These are phyloP conservation scores for Arthroderma uncinatum DNA, from an alignment of 2,329 filamentous ascomycete genomes.

Conservation along the genomic window DNA sequence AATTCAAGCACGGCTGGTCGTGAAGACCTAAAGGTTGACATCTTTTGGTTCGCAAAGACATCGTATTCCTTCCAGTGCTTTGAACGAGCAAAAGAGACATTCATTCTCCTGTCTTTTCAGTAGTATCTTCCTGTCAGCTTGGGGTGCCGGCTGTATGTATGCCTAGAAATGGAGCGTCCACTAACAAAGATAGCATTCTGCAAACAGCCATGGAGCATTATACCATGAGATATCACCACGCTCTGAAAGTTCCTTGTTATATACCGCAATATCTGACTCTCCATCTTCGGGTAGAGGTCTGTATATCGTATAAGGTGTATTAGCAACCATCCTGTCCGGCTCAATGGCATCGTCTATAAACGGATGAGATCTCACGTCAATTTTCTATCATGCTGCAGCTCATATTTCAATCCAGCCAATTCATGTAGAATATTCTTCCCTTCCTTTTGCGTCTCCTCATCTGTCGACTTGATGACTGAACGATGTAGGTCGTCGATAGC, in stretches of 20 bases:
- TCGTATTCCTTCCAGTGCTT: constrained; percentile 83
- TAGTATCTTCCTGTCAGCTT: neutral
- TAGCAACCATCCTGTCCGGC: neutral
- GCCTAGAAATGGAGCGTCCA: constrained; percentile 5
- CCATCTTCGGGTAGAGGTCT: constrained; percentile 70
- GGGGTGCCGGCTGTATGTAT: neutral
- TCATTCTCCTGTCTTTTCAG: constrained; percentile 54
- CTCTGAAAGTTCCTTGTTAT: constrained; percentile 74
- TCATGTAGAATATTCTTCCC: constrained; percentile 77
- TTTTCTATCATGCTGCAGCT: constrained; percentile 76
- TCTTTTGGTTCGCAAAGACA: constrained; percentile 80
- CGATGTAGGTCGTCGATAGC: constrained; percentile 92
- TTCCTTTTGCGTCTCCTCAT: constrained; percentile 53
- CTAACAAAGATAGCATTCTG: constrained; percentile 79
- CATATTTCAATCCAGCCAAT: constrained; percentile 79
- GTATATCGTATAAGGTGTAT: constrained; percentile 3
- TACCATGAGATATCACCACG: constrained; percentile 71
- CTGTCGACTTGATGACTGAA: constrained; percentile 37
- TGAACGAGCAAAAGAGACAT: constrained; percentile 63
- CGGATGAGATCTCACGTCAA: constrained; percentile 49
- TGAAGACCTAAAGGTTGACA: constrained; percentile 82
- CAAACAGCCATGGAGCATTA: constrained; percentile 73
- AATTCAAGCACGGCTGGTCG: constrained; percentile 75
- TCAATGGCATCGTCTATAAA: neutral
- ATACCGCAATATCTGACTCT: constrained; percentile 59